These are phyloP conservation scores for Tilletia caries DNA, from an alignment of 1,284 basidiomycete species.

Conservation along the genomic window DNA sequence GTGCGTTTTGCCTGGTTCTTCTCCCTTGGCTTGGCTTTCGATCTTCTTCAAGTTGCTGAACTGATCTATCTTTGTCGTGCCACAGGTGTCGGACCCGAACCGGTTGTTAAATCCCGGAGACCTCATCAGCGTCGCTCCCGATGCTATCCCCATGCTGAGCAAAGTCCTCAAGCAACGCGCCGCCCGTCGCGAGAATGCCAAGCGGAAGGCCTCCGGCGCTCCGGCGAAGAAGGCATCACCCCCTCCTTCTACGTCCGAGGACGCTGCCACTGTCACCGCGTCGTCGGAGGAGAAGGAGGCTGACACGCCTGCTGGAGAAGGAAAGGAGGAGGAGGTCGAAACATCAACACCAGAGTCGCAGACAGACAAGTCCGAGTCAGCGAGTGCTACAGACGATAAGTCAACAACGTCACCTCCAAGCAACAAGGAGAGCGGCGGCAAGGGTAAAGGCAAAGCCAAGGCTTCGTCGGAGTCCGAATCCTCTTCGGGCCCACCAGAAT, in stretches of 20 bases:
- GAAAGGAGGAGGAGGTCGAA: slow-evolving; percentile 5
- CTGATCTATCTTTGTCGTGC: not conserved
- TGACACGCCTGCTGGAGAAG: slow-evolving; percentile 9
- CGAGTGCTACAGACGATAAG: not conserved
- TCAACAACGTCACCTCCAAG: no score
- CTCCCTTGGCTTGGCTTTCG: no score
- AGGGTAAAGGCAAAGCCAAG: slow-evolving; percentile 2
- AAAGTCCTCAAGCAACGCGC: slow-evolving; percentile 25
- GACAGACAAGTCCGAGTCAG: not conserved
- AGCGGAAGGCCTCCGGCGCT: not conserved
- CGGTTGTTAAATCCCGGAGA: slow-evolving; percentile 90
- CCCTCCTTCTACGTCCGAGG: not conserved
- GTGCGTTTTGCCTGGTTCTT: slow-evolving; percentile 58
- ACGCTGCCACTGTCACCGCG: no score
- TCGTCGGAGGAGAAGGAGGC: no score
- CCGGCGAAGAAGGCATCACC: not conserved
- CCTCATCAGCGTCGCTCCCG: slow-evolving; percentile 82
- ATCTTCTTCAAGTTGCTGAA: no score
- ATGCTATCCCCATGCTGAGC: slow-evolving; percentile 68
- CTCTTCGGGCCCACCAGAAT: not conserved
- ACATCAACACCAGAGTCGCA: not conserved
- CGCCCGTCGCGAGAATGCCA: not conserved
- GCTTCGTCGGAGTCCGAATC: not conserved
- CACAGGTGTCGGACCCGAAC: slow-evolving; percentile 77
- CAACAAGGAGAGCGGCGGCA: not conserved